Evolutionary conservation across 2,329 filamentous ascomycete species (phyloP), one percentile per base, ranked within the genome.

Genomic region (Teratosphaeria nubilosa): DNA sequence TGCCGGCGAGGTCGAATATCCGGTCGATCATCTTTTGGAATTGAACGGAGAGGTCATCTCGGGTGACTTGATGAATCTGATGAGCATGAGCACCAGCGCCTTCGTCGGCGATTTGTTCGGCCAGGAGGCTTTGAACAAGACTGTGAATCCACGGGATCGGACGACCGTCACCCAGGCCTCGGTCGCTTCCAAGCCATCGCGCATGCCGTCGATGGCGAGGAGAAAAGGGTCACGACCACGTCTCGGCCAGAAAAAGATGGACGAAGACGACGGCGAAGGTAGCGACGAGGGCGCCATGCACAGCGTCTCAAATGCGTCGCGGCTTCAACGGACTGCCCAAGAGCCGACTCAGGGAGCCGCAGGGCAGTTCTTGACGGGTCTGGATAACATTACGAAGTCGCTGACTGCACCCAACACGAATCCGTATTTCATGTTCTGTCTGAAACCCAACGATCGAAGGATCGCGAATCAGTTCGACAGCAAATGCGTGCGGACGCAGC

Each of bases 381-480:
- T 99, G 27, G 90, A 96, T 64, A 95, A 94, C 60, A 89, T 99
- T 58, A 95, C 86, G 59, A 91, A 92, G 66, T 91, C 90, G 1
- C 78, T 99, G 51, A 87, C 85, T 2, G 85, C 88, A 2, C 83
- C 86, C 3, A 89, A 91, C 68, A 88, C 91, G 11, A 99, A 99
- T 68, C 84, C 88, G 0, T 99, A 99, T 74, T 97, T 96, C 66
- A 83, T 99, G 51, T 96, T 99, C 74, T 99, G 94, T 69, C 76
- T 99, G 63, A 99, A 99, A 75, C 92, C 94, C 24, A 99, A 99
- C 66, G 94, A 99, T 71, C 84, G 94, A 56, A 86, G 94, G 54
- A 99, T 99, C 64, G 92, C 94, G 61, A 99, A 99, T 66, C 94
- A 99, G 69, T 99, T 97, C 67, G 94, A 99, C 73, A 96, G 91